Evolutionary conservation across 2,329 filamentous ascomycete species (phyloP).

Genomic region (Hymenoscyphus fraxineus): DNA sequence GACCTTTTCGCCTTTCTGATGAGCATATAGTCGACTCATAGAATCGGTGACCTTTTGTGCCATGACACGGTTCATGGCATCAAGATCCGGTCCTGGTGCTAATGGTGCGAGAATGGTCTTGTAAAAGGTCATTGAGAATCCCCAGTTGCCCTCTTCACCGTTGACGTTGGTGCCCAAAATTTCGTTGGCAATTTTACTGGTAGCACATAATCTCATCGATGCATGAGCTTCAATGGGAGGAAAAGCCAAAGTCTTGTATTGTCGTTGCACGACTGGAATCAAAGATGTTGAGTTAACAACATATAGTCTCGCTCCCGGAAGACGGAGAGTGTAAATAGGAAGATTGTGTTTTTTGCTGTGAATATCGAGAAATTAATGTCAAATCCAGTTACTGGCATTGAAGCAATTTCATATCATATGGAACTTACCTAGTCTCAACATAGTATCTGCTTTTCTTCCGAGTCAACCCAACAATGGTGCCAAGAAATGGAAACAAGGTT

Average conservation of each 20-base stretch:
- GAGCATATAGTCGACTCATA: background rate
- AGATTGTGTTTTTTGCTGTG: conserved; percentile 13
- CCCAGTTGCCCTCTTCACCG: conserved; percentile 35
- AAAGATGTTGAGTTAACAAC: conserved; percentile 38
- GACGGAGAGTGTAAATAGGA: conserved; percentile 41
- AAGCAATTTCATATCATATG: background rate
- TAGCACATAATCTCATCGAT: conserved; percentile 8
- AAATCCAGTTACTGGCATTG: background rate
- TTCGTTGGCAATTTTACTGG: conserved; percentile 31
- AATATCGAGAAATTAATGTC: background rate
- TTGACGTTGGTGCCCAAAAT: conserved; percentile 35
- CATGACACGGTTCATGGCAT: conserved; percentile 37
- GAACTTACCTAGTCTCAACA: conserved; percentile 9
- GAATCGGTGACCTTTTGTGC: conserved; percentile 32
- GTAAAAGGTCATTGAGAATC: conserved; percentile 35
- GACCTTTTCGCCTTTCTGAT: conserved; percentile 24
- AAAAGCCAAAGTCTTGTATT: conserved; percentile 38
- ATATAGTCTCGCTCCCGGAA: conserved; percentile 42
- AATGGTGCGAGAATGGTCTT: conserved; percentile 36
- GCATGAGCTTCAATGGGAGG: conserved; percentile 35
- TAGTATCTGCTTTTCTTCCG: conserved; percentile 15
- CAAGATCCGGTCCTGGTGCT: conserved; percentile 33
- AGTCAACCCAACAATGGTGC: conserved; percentile 10
- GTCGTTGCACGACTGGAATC: conserved; percentile 39
- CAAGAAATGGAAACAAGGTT: conserved; percentile 13